A percentile compares a stretch with the other conserved stretches of the same genome.
Conservation (phyloP, 2,329 filamentous ascomycete species). For the Trichothecium sympodiale region DNA sequence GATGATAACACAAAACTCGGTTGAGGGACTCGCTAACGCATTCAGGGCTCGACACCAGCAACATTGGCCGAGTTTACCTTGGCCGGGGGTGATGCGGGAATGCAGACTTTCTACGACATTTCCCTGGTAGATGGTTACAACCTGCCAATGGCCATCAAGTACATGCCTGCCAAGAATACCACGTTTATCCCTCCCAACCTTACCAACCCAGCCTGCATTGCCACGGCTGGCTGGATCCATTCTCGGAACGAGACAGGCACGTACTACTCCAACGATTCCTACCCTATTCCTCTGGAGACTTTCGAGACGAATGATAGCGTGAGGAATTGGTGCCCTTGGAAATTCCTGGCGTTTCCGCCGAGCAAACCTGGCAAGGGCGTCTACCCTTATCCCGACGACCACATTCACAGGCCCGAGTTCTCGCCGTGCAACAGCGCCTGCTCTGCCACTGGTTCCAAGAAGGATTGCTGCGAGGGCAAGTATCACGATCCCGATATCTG, state of each 20-base stretch:
- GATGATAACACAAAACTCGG: background rate
- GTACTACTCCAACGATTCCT: constrained; percentile 52
- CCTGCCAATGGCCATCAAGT: constrained; percentile 54
- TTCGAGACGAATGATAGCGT: constrained; percentile 45
- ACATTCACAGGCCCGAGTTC: constrained; percentile 58
- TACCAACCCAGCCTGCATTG: constrained; percentile 68
- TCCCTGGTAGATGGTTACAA: constrained; percentile 82
- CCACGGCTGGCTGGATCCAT: constrained; percentile 51
- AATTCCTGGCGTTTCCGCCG: constrained; percentile 58
- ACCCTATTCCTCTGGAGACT: constrained; percentile 56
- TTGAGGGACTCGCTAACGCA: constrained; percentile 1
- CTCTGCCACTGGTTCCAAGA: constrained; percentile 51
- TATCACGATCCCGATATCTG: constrained; percentile 55
- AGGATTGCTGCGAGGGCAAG: constrained; percentile 66
- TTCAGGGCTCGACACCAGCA: constrained; percentile 58
- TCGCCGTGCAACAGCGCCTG: constrained; percentile 72
- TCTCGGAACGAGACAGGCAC: constrained; percentile 40
- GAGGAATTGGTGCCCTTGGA: constrained; percentile 69
- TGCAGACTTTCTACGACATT: constrained; percentile 73
- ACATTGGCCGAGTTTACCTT: constrained; percentile 76
- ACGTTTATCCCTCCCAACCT: constrained; percentile 63
- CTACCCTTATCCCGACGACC: constrained; percentile 71
- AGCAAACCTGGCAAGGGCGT: constrained; percentile 62
- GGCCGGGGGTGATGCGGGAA: constrained; percentile 45
- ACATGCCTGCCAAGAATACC: constrained; percentile 49